These are phyloP conservation scores for Tarenaya hassleriana DNA, from an alignment of 345 rosid genomes.

Conservation along the genomic window DNA sequence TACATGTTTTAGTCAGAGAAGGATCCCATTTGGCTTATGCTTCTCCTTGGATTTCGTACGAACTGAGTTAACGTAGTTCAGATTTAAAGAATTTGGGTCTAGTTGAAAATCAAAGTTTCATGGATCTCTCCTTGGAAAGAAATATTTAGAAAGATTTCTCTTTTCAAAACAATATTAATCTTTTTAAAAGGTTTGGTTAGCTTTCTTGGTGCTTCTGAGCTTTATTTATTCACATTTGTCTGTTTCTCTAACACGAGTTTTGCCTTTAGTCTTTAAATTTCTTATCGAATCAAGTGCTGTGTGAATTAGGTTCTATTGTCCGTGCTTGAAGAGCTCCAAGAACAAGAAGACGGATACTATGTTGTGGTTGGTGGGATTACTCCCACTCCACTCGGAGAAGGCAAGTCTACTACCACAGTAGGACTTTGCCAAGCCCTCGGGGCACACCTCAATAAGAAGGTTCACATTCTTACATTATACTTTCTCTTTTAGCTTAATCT, in stretches of 20 bases:
- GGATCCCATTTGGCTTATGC: no score
- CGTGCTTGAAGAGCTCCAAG: slow-evolving; percentile 68
- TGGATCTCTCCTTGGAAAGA: no score
- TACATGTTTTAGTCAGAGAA: no score
- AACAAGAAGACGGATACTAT: slow-evolving; percentile 69
- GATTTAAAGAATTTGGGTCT: no score
- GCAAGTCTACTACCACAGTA: slow-evolving; percentile 92
- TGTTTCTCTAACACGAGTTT: background rate
- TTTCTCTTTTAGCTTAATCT: background rate
- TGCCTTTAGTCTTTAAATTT: slow-evolving; percentile 8
- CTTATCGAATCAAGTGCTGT: background rate
- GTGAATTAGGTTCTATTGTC: slow-evolving; percentile 61
- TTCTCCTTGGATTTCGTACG: no score
- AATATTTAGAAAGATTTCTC: no score
- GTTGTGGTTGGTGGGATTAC: slow-evolving; percentile 98
- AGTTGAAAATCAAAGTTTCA: no score
- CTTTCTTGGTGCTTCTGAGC: background rate
- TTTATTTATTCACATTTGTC: background rate
- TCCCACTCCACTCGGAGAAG: slow-evolving; percentile 99
- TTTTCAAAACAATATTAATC: no score
- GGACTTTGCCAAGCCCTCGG: slow-evolving; percentile 98
- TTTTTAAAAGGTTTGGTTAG: no score
- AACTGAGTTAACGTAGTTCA: no score
- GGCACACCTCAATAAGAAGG: slow-evolving; percentile 89
- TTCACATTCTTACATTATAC: slow-evolving; percentile 18